A percentile compares a stretch with the other conserved stretches of the same genome.
Evolutionary conservation across 768 basidiomycete genomes (phyloP).

Genomic region (Amanita jacksonii): DNA sequence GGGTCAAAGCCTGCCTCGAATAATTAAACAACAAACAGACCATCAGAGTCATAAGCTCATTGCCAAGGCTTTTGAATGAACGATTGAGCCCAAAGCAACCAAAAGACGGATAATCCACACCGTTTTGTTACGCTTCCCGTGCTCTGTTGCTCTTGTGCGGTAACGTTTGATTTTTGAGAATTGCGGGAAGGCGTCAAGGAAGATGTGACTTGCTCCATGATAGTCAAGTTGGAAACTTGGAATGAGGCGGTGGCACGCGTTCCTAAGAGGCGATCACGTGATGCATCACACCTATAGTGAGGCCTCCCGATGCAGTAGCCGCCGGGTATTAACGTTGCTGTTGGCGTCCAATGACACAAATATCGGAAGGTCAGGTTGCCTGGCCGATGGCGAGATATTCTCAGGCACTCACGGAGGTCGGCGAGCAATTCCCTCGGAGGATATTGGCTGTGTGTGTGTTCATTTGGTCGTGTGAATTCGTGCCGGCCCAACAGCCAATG

Average conservation of each 20-base stretch:
- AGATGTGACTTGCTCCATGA: constrained; percentile 67
- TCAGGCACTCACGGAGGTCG: not conserved
- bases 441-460: too few species aligned
- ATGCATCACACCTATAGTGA: not conserved
- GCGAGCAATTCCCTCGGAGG: too few species aligned
- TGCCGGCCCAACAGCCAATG: not conserved
- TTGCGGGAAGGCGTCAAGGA: constrained; percentile 53
- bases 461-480: constrained; percentile 1
- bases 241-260: constrained; percentile 5
- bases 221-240: constrained; percentile 15
- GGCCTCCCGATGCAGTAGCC: too few species aligned
- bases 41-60: constrained; percentile 85
- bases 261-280: constrained; percentile 5
- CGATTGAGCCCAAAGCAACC: constrained; percentile 8
- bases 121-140: constrained; percentile 81
- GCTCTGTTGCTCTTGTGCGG: constrained; percentile 43
- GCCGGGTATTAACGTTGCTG: too few species aligned
- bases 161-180: constrained; percentile 45
- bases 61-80: constrained; percentile 47
- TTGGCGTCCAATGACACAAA: too few species aligned
- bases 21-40: constrained; percentile 28
- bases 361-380: too few species aligned
- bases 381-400: not conserved
- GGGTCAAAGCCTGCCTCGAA: not conserved
- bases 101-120: constrained; percentile 24